Evolutionary conservation across 2,329 filamentous ascomycete species (phyloP).

Genomic region (Ophiostoma perfectum): DNA sequence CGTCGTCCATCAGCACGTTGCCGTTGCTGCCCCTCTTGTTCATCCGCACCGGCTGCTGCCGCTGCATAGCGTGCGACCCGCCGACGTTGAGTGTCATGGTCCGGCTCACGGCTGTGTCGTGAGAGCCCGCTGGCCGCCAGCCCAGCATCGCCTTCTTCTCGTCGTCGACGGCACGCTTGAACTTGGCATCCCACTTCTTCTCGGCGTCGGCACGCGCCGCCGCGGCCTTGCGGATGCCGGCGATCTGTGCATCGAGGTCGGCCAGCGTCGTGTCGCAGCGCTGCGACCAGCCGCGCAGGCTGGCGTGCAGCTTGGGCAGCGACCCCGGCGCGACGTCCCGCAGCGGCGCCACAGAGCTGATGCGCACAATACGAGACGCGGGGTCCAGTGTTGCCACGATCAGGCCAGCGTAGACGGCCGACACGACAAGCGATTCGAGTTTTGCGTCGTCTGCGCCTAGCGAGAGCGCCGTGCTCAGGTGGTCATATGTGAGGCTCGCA

Average conservation of each 20-base stretch:
- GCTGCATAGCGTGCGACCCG: slow-evolving; percentile 17
- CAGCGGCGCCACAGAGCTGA: slow-evolving; percentile 75
- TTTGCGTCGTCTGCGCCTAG: slow-evolving; percentile 57
- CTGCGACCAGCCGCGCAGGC: slow-evolving; percentile 69
- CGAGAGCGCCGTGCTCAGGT: slow-evolving; percentile 61
- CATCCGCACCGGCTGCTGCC: slow-evolving; percentile 28
- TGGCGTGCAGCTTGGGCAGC: slow-evolving; percentile 61
- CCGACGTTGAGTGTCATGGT: slow-evolving; percentile 27
- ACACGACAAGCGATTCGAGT: slow-evolving; percentile 84
- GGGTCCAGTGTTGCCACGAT: slow-evolving; percentile 80
- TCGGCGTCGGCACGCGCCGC: slow-evolving; percentile 48
- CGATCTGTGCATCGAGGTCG: slow-evolving; percentile 71
- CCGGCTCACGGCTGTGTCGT: slow-evolving; percentile 24
- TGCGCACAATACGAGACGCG: slow-evolving; percentile 63
- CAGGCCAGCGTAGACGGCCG: slow-evolving; percentile 79
- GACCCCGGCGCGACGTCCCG: slow-evolving; percentile 76
- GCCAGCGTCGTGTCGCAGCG: slow-evolving; percentile 69
- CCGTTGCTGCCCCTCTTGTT: slow-evolving; percentile 34
- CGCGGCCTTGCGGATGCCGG: slow-evolving; percentile 56
- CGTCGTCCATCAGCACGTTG: slow-evolving; percentile 16
- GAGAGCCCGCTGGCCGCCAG: slow-evolving; percentile 20
- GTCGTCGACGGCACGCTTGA: slow-evolving; percentile 48
- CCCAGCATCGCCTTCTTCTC: slow-evolving; percentile 26
- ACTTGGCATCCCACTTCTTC: slow-evolving; percentile 42
- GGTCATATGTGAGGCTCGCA: slow-evolving; percentile 64